Evolutionary conservation across 768 basidiomycete species (phyloP).

Genomic region (Boletus pseudopeckii): DNA sequence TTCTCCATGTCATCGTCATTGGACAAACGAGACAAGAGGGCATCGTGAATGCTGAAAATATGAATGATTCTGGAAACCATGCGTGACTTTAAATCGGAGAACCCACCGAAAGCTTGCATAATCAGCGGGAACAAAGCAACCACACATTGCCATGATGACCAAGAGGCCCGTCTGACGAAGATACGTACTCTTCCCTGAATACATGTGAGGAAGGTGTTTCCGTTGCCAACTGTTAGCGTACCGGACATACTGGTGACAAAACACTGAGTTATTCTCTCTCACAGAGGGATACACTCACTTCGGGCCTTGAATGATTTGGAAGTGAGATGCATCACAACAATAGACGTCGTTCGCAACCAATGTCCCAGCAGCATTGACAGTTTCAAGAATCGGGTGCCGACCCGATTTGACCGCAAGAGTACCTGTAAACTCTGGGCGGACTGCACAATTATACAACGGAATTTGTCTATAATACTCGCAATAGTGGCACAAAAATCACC

Average conservation of each 20-base stretch:
- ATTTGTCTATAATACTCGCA: neutral
- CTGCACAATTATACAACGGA: conserved; percentile 34
- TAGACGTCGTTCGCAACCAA: conserved; percentile 90
- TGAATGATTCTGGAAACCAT: neutral
- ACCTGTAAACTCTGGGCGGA: conserved; percentile 88
- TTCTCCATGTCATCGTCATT: conserved; percentile 94
- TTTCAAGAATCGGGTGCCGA: conserved; percentile 85
- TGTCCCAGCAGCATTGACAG: conserved; percentile 58
- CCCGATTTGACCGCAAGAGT: conserved; percentile 88
- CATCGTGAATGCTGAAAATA: conserved; percentile 65
- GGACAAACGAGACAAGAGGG: conserved; percentile 80
- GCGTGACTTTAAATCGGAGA: neutral
- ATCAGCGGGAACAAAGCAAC: conserved; percentile 90
- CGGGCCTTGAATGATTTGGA: conserved; percentile 91
- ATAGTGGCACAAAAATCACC: conserved; percentile 27
- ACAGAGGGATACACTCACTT: conserved; percentile 49
- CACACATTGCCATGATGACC: conserved; percentile 82
- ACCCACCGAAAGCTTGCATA: conserved; percentile 83
- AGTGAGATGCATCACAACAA: conserved; percentile 76
- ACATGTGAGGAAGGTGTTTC: neutral
- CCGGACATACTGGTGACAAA: conserved; percentile 56
- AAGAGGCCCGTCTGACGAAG: conserved; percentile 84
- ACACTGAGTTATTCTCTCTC: neutral
- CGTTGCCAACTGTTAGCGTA: conserved; percentile 1
- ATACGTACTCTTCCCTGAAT: conserved; percentile 86